Evolutionary conservation across 2,329 filamentous ascomycete genomes (phyloP), one percentile per base, ranked within the genome.

Genomic region (Grosmannia clavigera): DNA sequence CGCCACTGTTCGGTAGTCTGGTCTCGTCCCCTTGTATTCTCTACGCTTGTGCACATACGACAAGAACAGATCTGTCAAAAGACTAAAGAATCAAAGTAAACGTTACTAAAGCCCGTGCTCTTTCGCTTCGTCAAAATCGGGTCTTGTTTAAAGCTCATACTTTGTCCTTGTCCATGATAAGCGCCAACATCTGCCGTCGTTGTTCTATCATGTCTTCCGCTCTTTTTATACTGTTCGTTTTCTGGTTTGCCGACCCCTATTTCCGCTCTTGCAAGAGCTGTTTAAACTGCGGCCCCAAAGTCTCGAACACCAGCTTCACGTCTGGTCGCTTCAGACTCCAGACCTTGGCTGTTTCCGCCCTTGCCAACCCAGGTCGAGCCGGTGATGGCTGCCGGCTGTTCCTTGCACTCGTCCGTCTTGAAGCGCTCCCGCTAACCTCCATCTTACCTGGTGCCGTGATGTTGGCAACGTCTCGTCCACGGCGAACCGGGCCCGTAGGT

Each of bases 1-100:
- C 48, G 94, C 89, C 64, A 83, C 85, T 65, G 90, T 97, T 64
- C 83, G 91, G 79, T 46, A 46, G 43, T n/a, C 33, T 35, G 9
- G 33, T 9, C 9, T 31, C 29, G 29, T 31, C 29, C 5, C 29
- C 29, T 31, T 31, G 29, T 31, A 31, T 31, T 31, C 29, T 35
- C 31, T 9, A 11, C 6, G 9, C 6, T 35, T 35, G 7, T 46
- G 43, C 7, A n/a, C 43, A 19, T n/a, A 46, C 5, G 19, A 46
- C 16, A 46, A n/a, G 5, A 19, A 46, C 38, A 9, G 7, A 22
- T 5, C 16, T 5, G 4, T 35, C 33, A 35, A n/a, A 46, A n/a
- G 43, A 7, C 14, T 16, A 46, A 46, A 46, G 43, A 46, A 46
- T 46, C 6, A n/a, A n/a, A n/a, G 43, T 46, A n/a, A 43, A 46